Evolutionary conservation across 1,139 yeast species (phyloP).

Genomic region (Blastobotrys raffinosifermentans): DNA sequence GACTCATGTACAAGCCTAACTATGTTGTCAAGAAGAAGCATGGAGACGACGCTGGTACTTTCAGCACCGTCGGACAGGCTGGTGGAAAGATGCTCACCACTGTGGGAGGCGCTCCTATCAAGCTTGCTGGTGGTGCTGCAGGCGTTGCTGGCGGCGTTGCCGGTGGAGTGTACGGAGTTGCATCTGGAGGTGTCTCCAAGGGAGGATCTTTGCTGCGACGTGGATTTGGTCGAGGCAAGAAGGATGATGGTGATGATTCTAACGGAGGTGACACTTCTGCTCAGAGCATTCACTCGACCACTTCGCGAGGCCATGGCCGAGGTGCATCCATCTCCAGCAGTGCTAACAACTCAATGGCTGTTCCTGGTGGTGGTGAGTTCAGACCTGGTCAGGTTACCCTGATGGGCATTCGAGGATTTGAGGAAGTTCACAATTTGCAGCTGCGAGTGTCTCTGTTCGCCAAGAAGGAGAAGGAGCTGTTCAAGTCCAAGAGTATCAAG

Average conservation of each 20-base stretch:
- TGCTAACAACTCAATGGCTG: conserved; percentile 8
- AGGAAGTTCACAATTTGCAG: conserved; percentile 25
- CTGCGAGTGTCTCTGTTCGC: conserved; percentile 28
- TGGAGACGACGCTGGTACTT: conserved; percentile 21
- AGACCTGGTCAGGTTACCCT: conserved; percentile 27
- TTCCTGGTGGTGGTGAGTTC: conserved; percentile 13
- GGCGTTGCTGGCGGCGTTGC: conserved; percentile 16
- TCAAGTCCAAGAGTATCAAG: conserved; percentile 61
- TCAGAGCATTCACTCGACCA: conserved; percentile 7
- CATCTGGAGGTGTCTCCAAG: conserved; percentile 30
- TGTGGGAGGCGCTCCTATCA: conserved; percentile 24
- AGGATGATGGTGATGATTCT: conserved; percentile 18
- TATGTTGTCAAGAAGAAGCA: conserved; percentile 39
- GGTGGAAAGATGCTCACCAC: conserved; percentile 29
- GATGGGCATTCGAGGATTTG: conserved; percentile 27
- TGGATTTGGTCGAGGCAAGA: conserved; percentile 23
- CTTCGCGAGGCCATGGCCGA: conserved; percentile 14
- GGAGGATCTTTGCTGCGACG: conserved; percentile 33
- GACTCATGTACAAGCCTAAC: conserved; percentile 61
- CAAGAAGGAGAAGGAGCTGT: conserved; percentile 45
- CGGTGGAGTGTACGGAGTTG: conserved; percentile 20
- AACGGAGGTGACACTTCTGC: conserved; percentile 12
- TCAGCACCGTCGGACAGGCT: conserved; percentile 19
- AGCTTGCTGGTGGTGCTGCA: conserved; percentile 23
- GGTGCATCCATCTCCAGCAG: conserved; percentile 17